Percentiles rank a stretch among this genome's conserved stretches.
Conservation (phyloP, 2,329 filamentous ascomycete genomes). For the Colletotrichum magnum region DNA sequence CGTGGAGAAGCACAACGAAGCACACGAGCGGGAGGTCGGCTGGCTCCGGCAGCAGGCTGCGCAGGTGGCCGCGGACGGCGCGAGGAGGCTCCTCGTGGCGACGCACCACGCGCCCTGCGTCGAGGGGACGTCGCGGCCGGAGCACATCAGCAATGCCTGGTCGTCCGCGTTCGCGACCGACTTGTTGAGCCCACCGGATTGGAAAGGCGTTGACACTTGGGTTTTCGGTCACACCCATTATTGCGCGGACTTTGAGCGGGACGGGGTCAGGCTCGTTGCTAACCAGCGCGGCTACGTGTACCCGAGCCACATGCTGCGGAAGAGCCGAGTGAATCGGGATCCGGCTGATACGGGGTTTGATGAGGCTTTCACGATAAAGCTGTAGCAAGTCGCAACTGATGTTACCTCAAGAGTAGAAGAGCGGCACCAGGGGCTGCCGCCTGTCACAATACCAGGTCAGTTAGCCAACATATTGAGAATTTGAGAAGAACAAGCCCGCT, state of each 20-base stretch:
- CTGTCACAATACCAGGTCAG: too few relatives aligned
- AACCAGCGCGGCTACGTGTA: not conserved
- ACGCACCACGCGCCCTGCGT: not conserved
- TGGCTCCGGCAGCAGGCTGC: not conserved
- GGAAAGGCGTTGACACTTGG: not conserved
- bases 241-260: not conserved
- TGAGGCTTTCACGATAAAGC: not conserved
- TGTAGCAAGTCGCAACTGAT: not conserved
- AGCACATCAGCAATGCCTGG: not conserved
- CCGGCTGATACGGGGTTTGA: not conserved
- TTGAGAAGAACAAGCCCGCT: too few relatives aligned
- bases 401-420: too few relatives aligned
- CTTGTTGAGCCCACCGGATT: not conserved
- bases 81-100: not conserved
- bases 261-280: not conserved
- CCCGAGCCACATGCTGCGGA: not conserved
- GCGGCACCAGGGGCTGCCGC: too few relatives aligned
- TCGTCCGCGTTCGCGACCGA: not conserved
- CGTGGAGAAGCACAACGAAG: not conserved
- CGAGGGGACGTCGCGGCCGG: not conserved
- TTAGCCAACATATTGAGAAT: too few relatives aligned
- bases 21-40: not conserved
- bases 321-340: not conserved
- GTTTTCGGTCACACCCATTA: not conserved
- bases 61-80: not conserved